A percentile compares a stretch with the other conserved stretches of the same genome.
Conservation (phyloP, 305 asterid genomes). For the Fraxinus ornus region DNA sequence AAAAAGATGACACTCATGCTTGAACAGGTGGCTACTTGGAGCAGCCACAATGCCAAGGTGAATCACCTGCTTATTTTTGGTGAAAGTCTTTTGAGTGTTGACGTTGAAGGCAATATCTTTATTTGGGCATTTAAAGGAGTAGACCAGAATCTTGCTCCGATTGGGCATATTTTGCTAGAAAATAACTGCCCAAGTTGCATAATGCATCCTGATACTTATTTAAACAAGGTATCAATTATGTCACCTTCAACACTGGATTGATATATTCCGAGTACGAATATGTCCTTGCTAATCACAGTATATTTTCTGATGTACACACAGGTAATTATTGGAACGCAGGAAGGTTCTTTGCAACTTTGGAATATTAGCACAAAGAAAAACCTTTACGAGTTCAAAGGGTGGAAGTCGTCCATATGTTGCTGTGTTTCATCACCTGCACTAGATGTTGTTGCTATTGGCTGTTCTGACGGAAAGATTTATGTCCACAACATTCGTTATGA, state of each 20-base stretch:
- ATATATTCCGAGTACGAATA: neutral
- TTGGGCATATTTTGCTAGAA: slow-evolving; percentile 62
- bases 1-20: slow-evolving; percentile 3
- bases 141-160: slow-evolving; percentile 56
- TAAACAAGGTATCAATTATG: slow-evolving; percentile 62
- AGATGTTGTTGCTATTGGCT: slow-evolving; percentile 88
- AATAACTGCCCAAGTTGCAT: slow-evolving; percentile 78
- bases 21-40: slow-evolving; percentile 83
- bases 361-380: slow-evolving; percentile 78
- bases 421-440: slow-evolving; percentile 93
- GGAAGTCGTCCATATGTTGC: slow-evolving; percentile 70
- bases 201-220: slow-evolving; percentile 90
- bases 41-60: slow-evolving; percentile 68
- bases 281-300: neutral
- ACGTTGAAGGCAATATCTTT: slow-evolving; percentile 69
- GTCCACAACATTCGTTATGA: slow-evolving; percentile 76
- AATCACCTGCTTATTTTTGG: slow-evolving; percentile 75
- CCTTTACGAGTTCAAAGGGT: slow-evolving; percentile 74
- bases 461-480: slow-evolving; percentile 85
- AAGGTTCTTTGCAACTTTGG: slow-evolving; percentile 87
- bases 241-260: slow-evolving; percentile 3
- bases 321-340: slow-evolving; percentile 78
- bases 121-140: slow-evolving; percentile 82
- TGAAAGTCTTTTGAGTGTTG: slow-evolving; percentile 65
- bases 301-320: slow-evolving; percentile 28